Conservation (phyloP, 2,329 filamentous ascomycete species). For the Capronia americana region DNA sequence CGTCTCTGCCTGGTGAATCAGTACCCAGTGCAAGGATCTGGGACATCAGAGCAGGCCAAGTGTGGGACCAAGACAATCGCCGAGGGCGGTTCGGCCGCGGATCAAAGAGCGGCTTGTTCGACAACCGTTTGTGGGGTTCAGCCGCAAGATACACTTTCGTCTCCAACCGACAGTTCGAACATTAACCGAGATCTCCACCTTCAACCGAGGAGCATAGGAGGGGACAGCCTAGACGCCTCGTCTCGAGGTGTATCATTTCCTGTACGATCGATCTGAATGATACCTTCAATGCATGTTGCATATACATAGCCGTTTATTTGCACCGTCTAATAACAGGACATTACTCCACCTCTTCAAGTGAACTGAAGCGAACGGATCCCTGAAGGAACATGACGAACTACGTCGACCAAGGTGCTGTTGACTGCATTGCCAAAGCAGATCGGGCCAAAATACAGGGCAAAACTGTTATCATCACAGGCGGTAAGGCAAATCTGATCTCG, state of each 20-base stretch:
- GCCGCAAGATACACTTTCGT: neutral
- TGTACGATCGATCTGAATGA: neutral
- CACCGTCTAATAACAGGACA: neutral
- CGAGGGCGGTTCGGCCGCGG: neutral
- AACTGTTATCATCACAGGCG: neutral
- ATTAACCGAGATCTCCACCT: neutral
- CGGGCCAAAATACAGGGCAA: neutral
- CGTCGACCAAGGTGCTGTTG: neutral
- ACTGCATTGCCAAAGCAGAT: neutral
- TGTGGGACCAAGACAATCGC: neutral
- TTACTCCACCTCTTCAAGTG: neutral
- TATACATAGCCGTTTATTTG: neutral
- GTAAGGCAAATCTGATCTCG: neutral
- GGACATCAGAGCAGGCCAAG: too few relatives aligned
- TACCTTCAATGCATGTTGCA: neutral
- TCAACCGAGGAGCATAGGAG: neutral
- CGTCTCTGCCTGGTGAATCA: too few relatives aligned
- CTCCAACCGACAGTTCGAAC: neutral
- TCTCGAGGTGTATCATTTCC: neutral
- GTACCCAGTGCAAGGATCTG: too few relatives aligned
- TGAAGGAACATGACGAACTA: neutral
- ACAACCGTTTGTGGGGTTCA: too few relatives aligned
- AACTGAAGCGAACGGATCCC: neutral
- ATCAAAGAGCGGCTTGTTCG: neutral
- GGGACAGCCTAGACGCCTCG: neutral